These are phyloP conservation scores for Trichosporon coremiiforme DNA, from an alignment of 1,284 basidiomycete genomes.

Conservation along the genomic window DNA sequence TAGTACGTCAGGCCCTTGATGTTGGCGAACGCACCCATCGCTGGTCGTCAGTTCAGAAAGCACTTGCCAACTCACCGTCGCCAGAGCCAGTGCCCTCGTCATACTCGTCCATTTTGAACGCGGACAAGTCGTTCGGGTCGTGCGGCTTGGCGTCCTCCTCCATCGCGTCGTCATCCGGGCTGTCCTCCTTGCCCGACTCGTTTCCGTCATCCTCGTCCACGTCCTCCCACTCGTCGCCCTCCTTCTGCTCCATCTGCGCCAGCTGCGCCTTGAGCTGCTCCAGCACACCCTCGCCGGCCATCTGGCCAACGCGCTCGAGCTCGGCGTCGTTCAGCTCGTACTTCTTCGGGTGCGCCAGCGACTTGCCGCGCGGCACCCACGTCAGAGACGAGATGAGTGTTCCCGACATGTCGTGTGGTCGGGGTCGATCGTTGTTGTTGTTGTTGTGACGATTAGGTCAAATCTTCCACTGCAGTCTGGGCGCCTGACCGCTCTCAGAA, in stretches of 20 bases:
- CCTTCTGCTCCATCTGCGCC: conserved; percentile 66
- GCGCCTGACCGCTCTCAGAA: neutral
- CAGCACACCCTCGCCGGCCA: conserved; percentile 81
- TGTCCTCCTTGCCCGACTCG: conserved; percentile 49
- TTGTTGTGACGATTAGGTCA: neutral
- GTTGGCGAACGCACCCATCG: conserved; percentile 87
- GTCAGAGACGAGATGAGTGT: conserved; percentile 62
- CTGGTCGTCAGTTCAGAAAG: conserved; percentile 59
- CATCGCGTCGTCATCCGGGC: conserved; percentile 45
- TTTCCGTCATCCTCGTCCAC: conserved; percentile 39
- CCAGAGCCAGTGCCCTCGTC: conserved; percentile 74
- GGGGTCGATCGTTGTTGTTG: neutral
- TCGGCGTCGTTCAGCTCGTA: conserved; percentile 91
- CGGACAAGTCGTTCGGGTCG: conserved; percentile 75
- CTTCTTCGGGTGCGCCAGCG: conserved; percentile 75
- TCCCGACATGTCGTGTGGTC: conserved; percentile 47
- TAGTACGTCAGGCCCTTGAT: conserved; percentile 95
- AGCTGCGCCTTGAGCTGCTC: conserved; percentile 79
- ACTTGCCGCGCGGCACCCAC: conserved; percentile 82
- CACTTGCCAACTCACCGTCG: conserved; percentile 60
- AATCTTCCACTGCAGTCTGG: neutral
- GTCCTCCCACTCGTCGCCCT: conserved; percentile 54
- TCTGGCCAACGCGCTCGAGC: conserved; percentile 82
- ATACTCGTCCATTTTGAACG: conserved; percentile 93
- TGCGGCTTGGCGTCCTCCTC: conserved; percentile 45